Percentiles rank a stretch among this genome's conserved stretches.
Evolutionary conservation across 306 rosid species (phyloP).

Genomic region (Prunus kanzakura): DNA sequence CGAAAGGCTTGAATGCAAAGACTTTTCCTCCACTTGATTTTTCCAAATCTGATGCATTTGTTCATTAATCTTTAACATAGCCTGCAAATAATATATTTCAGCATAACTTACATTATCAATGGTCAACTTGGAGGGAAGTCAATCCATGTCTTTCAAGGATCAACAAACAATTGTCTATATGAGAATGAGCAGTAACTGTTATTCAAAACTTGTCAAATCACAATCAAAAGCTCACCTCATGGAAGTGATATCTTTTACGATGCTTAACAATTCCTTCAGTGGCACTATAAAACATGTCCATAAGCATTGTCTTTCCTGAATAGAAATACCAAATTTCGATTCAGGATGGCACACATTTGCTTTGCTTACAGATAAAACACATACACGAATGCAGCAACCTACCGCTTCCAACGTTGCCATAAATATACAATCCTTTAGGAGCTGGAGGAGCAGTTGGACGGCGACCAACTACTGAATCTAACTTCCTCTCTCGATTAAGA

Average conservation of each 20-base stretch:
- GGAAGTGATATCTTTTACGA: constrained; percentile 87
- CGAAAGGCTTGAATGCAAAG: constrained; percentile 62
- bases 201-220: constrained; percentile 13
- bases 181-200: neutral
- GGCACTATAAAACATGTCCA: constrained; percentile 94
- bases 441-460: constrained; percentile 83
- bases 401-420: constrained; percentile 98
- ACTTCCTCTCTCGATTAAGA: constrained; percentile 85
- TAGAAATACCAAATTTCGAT: constrained; percentile 22
- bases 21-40: constrained; percentile 66
- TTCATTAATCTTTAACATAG: constrained; percentile 96
- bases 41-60: constrained; percentile 96
- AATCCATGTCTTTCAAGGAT: neutral
- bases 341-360: constrained; percentile 16
- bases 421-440: constrained; percentile 88
- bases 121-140: constrained; percentile 15
- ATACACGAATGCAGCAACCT: constrained; percentile 22
- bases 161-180: constrained; percentile 4
- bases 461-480: constrained; percentile 73
- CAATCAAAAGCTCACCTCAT: constrained; percentile 66
- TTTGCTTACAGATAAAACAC: constrained; percentile 2
- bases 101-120: neutral
- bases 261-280: constrained; percentile 79
- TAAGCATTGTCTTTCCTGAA: constrained; percentile 97
- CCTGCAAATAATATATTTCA: constrained; percentile 43